These are phyloP conservation scores for Yueomyces sinensis DNA, from an alignment of 805 yeast genomes.

Conservation along the genomic window DNA sequence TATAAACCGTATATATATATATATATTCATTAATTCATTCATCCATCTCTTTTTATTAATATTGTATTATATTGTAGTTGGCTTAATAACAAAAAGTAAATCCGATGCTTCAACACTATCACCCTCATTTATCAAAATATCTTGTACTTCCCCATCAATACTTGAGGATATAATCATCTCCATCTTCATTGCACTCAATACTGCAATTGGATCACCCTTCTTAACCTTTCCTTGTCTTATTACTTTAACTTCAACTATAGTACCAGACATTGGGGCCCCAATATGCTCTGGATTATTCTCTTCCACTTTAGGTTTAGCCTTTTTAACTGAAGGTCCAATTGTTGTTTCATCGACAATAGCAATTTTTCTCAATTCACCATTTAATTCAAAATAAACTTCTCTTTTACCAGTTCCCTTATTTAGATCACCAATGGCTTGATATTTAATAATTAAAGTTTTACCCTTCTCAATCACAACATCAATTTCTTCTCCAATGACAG, in stretches of 20 bases:
- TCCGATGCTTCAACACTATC: slow-evolving; percentile 93
- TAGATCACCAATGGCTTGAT: slow-evolving; percentile 83
- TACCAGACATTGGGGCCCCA: slow-evolving; percentile 99
- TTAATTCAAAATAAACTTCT: slow-evolving; percentile 92
- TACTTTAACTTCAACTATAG: slow-evolving; percentile 82
- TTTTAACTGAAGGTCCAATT: slow-evolving; percentile 56
- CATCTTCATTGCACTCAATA: slow-evolving; percentile 96
- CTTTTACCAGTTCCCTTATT: slow-evolving; percentile 73
- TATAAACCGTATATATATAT: neutral
- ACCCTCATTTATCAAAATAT: slow-evolving; percentile 68
- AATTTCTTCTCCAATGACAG: slow-evolving; percentile 76
- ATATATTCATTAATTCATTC: neutral
- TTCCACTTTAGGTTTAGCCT: slow-evolving; percentile 76
- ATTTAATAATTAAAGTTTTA: slow-evolving; percentile 78
- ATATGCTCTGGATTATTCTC: slow-evolving; percentile 75
- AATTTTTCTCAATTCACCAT: slow-evolving; percentile 95
- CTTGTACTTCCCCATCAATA: slow-evolving; percentile 66
- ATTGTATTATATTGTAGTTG: neutral
- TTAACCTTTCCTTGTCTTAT: slow-evolving; percentile 74
- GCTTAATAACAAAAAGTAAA: slow-evolving; percentile 48
- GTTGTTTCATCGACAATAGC: slow-evolving; percentile 78
- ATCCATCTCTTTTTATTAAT: neutral
- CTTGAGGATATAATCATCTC: slow-evolving; percentile 96
- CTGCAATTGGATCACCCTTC: slow-evolving; percentile 91
- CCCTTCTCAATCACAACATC: slow-evolving; percentile 85